Evolutionary conservation across 768 basidiomycete species (phyloP).

Genomic region (Crepidotus variabilis): DNA sequence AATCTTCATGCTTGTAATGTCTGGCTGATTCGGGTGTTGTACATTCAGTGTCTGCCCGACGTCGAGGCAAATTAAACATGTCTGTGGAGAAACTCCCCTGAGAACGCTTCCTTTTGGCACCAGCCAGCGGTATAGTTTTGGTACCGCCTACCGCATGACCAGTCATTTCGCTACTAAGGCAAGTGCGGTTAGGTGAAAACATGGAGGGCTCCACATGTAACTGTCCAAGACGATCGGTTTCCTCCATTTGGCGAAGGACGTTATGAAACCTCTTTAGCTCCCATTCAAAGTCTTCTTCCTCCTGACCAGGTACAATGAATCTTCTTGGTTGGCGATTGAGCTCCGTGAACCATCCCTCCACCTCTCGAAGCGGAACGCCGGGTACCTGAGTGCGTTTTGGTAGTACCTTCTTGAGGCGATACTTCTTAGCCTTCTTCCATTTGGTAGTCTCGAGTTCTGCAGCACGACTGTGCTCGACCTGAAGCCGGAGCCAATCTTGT

Average conservation of each 20-base stretch:
- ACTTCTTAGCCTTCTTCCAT: neutral
- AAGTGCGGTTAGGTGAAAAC: neutral
- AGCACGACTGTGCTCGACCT: neutral
- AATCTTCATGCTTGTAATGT: constrained; percentile 6
- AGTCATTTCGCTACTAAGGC: neutral
- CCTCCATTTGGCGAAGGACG: constrained; percentile 5
- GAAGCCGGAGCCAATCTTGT: constrained; percentile 1
- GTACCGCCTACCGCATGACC: too few species aligned
- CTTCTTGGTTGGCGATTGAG: constrained; percentile 5
- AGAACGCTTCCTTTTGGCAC: too few species aligned
- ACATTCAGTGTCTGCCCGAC: neutral
- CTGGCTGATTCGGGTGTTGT: neutral
- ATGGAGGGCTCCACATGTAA: neutral
- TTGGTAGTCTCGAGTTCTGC: constrained; percentile 3
- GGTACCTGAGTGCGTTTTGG: neutral
- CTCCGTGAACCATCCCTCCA: constrained; percentile 8
- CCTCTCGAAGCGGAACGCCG: neutral
- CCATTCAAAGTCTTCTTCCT: constrained; percentile 6
- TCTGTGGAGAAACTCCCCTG: too few species aligned
- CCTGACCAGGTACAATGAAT: constrained; percentile 9
- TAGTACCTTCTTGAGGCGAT: neutral
- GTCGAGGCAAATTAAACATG: too few species aligned
- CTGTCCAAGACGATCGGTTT: neutral
- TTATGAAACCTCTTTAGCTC: constrained; percentile 6
- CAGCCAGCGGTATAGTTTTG: too few species aligned